phyloP scores from a whole-genome alignment of 2,329 filamentous ascomycete genomes.

The Talaromyces amestolkiae region DNA sequence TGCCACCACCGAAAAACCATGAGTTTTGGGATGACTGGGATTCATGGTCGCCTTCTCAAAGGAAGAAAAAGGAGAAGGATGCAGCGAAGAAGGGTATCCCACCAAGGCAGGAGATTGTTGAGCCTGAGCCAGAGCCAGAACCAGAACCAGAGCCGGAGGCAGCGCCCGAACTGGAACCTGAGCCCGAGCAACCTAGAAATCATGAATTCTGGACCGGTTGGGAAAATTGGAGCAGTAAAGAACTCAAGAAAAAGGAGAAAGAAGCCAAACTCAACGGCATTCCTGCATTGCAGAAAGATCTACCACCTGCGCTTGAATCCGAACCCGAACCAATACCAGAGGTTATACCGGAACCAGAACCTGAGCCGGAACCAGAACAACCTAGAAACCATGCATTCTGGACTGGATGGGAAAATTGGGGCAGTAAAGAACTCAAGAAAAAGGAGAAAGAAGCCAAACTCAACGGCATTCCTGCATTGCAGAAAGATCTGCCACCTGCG shows the following conservation, averaged over 20 bases:
- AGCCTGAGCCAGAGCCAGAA: constrained; percentile 43
- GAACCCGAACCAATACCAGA: constrained; percentile 24
- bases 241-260: constrained; percentile 15
- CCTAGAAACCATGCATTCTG: constrained; percentile 18
- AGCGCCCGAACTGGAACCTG: constrained; percentile 24
- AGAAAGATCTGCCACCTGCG: constrained; percentile 22
- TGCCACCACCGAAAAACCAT: constrained; percentile 21
- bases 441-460: constrained; percentile 43
- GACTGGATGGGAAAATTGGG: constrained; percentile 21
- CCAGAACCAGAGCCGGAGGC: constrained; percentile 23
- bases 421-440: constrained; percentile 23
- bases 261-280: constrained; percentile 14
- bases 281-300: constrained; percentile 27
- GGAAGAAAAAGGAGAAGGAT: constrained; percentile 16
- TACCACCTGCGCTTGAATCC: constrained; percentile 28
- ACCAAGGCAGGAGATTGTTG: constrained; percentile 26
- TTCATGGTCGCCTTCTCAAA: not conserved
- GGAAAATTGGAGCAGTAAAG: not conserved
- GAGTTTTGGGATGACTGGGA: constrained; percentile 9
- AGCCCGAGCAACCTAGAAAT: constrained; percentile 14
- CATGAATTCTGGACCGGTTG: constrained; percentile 18
- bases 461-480: not conserved
- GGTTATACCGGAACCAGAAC: constrained; percentile 32
- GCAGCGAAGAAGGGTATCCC: constrained; percentile 14
- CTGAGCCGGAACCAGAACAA: constrained; percentile 30